Conservation (phyloP, 352 stramenopile species). For the Pythium rishiriense region DNA sequence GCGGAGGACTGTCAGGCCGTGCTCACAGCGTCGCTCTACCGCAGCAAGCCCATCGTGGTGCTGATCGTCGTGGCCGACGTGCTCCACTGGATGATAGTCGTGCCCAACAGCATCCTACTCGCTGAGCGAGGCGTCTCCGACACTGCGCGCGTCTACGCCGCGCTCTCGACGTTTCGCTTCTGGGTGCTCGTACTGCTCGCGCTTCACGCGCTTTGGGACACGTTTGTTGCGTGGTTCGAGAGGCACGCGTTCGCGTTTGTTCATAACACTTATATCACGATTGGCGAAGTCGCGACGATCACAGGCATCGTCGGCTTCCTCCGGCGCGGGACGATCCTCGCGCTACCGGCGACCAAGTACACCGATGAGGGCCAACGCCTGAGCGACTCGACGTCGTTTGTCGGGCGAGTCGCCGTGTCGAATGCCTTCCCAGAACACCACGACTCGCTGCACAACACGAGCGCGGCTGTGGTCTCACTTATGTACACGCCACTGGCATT, state of each 20-base stretch:
- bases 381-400: constrained; percentile 18
- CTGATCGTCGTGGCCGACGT: constrained; percentile 22
- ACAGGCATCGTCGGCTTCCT: constrained; percentile 21
- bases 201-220: constrained; percentile 27
- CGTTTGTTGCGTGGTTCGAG: constrained; percentile 24
- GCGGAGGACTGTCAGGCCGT: constrained; percentile 29
- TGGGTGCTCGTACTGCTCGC: constrained; percentile 32
- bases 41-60: constrained; percentile 27
- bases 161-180: constrained; percentile 29
- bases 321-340: constrained; percentile 3
- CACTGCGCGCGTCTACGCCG: constrained; percentile 14
- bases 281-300: constrained; percentile 22
- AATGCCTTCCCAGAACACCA: constrained; percentile 28
- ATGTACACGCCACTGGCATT: constrained; percentile 19
- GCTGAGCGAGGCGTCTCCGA: constrained; percentile 1
- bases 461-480: constrained; percentile 5
- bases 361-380: constrained; percentile 18
- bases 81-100: constrained; percentile 30
- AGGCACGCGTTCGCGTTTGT: constrained; percentile 20
- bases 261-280: constrained; percentile 28
- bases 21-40: constrained; percentile 27
- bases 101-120: constrained; percentile 16
- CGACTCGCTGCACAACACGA: constrained; percentile 29
- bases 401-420: constrained; percentile 4
- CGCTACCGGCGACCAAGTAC: constrained; percentile 18